Evolutionary conservation across 2,329 filamentous ascomycete species (phyloP), one percentile per base, ranked within the genome.

Genomic region (Venturia carpophila): DNA sequence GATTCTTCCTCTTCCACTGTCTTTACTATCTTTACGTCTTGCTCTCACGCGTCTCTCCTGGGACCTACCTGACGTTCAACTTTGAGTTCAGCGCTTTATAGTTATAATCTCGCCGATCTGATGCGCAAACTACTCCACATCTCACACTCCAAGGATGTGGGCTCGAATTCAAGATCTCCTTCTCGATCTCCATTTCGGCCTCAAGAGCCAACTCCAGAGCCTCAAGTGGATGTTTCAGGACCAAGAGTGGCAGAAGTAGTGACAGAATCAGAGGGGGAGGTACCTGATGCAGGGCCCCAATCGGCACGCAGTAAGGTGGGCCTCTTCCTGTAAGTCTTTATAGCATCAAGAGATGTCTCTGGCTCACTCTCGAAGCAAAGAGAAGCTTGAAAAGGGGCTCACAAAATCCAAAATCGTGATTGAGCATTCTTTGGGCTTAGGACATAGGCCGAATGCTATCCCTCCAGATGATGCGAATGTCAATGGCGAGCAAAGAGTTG

Each of bases 361-460:
- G 6, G 24, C 30, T 42, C 24, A 49, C 45, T 19, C n/a, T 64
- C 17, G 21, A 30, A 65, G 64, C 39, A 65, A 65, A 62, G 41
- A 65, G 56, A 45, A 42, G 13, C 39, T 65, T 5, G 47, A 47
- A 30, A 64, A 64, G 43, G 63, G 63, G 9, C 27, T 37, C 21
- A 27, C 52, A 21, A 79, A 79, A 65, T 73, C 75, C 47, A 78
- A 77, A 67, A 66, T 76, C 47, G 72, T 71, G 61, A 69, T 82
- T n/a, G 72, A 80, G 66, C 75, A 79, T 52, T 71, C 76, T 19
- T 71, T 80, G 11, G 79, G 79, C 0, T 75, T 82, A 4, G 79
- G 79, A 65, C 71, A 74, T 39, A 74, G 72, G 55, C 77, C 79
- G 21, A 81, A 79, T 68, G 78, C 75, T 2, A 72, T 82, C 30